Conservation (phyloP, 2,329 filamentous ascomycete species). For the Aspergillus sp. region DNA sequence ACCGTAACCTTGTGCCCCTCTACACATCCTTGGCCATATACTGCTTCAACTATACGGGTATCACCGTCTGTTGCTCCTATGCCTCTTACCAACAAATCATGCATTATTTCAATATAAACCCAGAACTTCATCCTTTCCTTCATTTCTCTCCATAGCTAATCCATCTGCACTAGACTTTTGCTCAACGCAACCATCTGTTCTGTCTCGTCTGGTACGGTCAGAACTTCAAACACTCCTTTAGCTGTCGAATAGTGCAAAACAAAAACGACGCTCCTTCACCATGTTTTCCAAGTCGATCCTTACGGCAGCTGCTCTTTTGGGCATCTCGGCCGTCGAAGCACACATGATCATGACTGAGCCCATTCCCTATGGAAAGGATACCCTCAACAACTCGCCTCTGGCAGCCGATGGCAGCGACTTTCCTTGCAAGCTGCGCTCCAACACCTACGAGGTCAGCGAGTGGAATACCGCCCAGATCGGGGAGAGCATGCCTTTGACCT, state of each 20-base stretch:
- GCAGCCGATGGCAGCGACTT: constrained; percentile 64
- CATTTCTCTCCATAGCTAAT: not conserved
- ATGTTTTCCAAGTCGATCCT: constrained; percentile 35
- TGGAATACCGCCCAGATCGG: constrained; percentile 67
- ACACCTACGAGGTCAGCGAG: constrained; percentile 43
- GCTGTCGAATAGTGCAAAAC: constrained; percentile 22
- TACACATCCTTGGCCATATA: too few species aligned
- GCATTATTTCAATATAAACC: not conserved
- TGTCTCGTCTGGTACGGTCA: constrained; percentile 41
- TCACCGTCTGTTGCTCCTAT: not conserved
- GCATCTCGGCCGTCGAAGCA: constrained; percentile 61
- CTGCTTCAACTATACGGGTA: not conserved
- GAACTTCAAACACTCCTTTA: constrained; percentile 23
- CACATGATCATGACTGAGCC: constrained; percentile 77
- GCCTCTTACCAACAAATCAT: not conserved
- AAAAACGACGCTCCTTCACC: constrained; percentile 14
- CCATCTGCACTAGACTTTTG: constrained; percentile 1
- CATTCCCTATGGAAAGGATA: constrained; percentile 57
- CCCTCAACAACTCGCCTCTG: constrained; percentile 67
- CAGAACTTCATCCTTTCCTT: not conserved
- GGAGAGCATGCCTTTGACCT: constrained; percentile 60
- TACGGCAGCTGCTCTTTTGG: constrained; percentile 50
- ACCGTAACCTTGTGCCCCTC: not conserved
- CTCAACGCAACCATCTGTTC: constrained; percentile 14
- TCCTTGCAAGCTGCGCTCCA: constrained; percentile 73